Conservation (phyloP, 768 basidiomycete species). For the Trametes cinnabarina region DNA sequence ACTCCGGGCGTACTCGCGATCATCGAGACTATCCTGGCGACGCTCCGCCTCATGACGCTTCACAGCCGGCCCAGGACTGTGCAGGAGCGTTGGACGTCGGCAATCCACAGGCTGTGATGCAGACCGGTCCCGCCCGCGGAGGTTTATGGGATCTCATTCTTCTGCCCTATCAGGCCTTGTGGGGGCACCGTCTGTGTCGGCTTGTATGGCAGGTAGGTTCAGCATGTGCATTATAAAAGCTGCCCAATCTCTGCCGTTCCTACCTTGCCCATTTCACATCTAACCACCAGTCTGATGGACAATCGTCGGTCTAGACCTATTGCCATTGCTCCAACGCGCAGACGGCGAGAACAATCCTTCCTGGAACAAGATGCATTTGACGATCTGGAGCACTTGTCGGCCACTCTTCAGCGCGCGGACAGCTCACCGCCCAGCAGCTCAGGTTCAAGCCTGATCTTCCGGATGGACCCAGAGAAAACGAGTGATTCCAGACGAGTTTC, state of each 20-base stretch:
- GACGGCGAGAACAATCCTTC: background rate
- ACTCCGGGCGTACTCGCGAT: too few species aligned
- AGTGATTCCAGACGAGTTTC: background rate
- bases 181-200: background rate
- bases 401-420: background rate
- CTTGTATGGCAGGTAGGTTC: constrained; percentile 6
- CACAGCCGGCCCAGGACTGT: too few species aligned
- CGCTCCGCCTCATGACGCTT: too few species aligned
- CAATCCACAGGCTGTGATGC: constrained; percentile 12
- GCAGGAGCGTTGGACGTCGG: constrained; percentile 13
- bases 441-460: constrained; percentile 6
- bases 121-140: constrained; percentile 3
- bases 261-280: too few species aligned
- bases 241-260: background rate
- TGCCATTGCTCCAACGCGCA: background rate
- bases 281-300: background rate
- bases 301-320: background rate
- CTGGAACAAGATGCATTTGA: background rate
- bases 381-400: background rate
- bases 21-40: background rate
- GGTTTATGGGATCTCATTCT: constrained; percentile 10
- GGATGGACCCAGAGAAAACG: constrained; percentile 7
- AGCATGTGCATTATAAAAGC: constrained; percentile 3
- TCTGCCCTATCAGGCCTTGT: constrained; percentile 2
- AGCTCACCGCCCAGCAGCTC: background rate